A percentile compares a stretch with the other conserved stretches of the same genome.
Conservation (phyloP, 1,284 basidiomycete genomes). For the Fomitopsis betulina region DNA sequence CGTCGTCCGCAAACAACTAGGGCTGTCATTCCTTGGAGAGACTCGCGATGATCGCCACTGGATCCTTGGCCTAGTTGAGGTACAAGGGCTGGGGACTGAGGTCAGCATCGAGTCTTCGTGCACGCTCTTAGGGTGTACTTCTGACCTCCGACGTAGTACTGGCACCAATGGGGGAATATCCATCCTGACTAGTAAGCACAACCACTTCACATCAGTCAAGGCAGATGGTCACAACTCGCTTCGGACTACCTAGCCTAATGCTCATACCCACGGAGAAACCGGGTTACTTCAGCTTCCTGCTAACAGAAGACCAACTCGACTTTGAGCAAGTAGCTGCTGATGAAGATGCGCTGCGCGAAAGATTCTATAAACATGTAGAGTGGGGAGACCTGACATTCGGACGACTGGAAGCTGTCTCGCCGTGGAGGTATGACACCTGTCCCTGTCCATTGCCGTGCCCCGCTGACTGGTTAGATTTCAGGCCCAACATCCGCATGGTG, state of each 20-base stretch:
- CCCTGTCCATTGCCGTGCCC: not conserved
- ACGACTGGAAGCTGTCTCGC: conserved; percentile 2
- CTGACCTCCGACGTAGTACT: not conserved
- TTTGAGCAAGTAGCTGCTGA: not conserved
- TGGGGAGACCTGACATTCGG: conserved; percentile 9
- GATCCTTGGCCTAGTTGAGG: conserved; percentile 26
- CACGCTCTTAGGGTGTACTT: not conserved
- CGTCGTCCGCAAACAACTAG: conserved; percentile 23
- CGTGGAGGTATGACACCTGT: conserved; percentile 6
- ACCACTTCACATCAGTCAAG: too few species aligned
- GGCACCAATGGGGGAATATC: conserved; percentile 22
- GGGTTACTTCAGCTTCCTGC: conserved; percentile 1
- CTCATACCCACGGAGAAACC: conserved; percentile 6
- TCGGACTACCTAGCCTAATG: not conserved
- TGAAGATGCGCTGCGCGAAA: not conserved
- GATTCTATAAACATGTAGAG: not conserved
- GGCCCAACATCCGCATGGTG: conserved; percentile 35
- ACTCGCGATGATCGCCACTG: conserved; percentile 17
- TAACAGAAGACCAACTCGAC: not conserved
- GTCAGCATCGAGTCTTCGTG: conserved; percentile 11
- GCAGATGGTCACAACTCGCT: too few species aligned
- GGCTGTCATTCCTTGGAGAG: conserved; percentile 28
- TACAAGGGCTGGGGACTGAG: conserved; percentile 16
- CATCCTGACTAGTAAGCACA: not conserved
- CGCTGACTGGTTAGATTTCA: conserved; percentile 8